These are phyloP conservation scores for Apiotrichum siamense DNA, from an alignment of 1,284 basidiomycete species.

Conservation along the genomic window DNA sequence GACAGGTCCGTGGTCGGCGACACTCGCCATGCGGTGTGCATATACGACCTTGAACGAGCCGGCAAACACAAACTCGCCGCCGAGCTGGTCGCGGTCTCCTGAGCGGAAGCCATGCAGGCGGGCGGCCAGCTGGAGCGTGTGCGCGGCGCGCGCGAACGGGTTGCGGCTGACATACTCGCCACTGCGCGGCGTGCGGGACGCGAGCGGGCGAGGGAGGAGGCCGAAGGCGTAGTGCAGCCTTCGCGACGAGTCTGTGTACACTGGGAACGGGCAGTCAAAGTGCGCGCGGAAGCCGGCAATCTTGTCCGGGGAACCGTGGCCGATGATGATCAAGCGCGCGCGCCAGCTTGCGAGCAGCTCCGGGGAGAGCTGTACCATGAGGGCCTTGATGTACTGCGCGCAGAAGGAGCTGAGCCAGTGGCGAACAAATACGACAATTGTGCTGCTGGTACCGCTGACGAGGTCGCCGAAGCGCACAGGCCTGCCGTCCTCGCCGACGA, in stretches of 20 bases:
- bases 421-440: slow-evolving; percentile 58
- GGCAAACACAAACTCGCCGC: slow-evolving; percentile 82
- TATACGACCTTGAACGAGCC: slow-evolving; percentile 50
- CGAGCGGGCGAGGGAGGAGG: slow-evolving; percentile 53
- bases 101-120: slow-evolving; percentile 9
- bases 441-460: slow-evolving; percentile 52
- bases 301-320: slow-evolving; percentile 54
- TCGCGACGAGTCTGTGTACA: slow-evolving; percentile 73
- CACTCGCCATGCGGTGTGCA: slow-evolving; percentile 49
- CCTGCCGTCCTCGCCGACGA: slow-evolving; percentile 63
- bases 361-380: slow-evolving; percentile 54
- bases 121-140: slow-evolving; percentile 11
- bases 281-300: slow-evolving; percentile 44
- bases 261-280: slow-evolving; percentile 52
- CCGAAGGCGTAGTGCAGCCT: slow-evolving; percentile 67
- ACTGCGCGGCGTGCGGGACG: slow-evolving; percentile 44
- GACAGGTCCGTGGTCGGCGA: slow-evolving; percentile 65
- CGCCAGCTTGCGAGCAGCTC: slow-evolving; percentile 54
- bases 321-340: slow-evolving; percentile 58
- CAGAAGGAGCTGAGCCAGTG: slow-evolving; percentile 62
- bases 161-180: slow-evolving; percentile 51
- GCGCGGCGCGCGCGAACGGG: background rate
- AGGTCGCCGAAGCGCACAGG: slow-evolving; percentile 65
- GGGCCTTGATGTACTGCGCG: slow-evolving; percentile 74
- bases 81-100: slow-evolving; percentile 54